Evolutionary conservation across 2,329 filamentous ascomycete genomes (phyloP).

Genomic region (Diplodia corticola): DNA sequence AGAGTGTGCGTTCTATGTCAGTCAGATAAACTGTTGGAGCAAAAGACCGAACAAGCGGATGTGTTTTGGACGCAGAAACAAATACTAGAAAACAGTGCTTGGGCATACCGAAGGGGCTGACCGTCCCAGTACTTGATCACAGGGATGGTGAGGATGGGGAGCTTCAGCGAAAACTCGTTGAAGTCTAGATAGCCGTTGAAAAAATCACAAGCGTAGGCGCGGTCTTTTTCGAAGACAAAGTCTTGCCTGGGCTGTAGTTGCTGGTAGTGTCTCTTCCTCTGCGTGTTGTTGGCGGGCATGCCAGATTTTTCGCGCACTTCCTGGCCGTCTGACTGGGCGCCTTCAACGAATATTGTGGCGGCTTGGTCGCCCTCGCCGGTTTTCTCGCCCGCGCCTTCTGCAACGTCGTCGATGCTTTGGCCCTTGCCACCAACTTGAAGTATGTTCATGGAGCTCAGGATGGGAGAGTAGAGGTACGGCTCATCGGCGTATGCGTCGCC

Average conservation of each 20-base stretch:
- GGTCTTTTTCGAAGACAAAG: conserved; percentile 63
- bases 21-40: background rate
- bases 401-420: conserved; percentile 39
- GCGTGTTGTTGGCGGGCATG: conserved; percentile 44
- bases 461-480: conserved; percentile 83
- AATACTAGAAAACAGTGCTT: background rate
- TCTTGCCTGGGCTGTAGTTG: conserved; percentile 54
- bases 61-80: background rate
- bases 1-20: conserved; percentile 73
- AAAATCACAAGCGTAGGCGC: conserved; percentile 69
- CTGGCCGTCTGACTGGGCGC: conserved; percentile 49
- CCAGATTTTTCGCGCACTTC: conserved; percentile 41
- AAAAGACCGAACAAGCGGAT: background rate
- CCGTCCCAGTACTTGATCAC: conserved; percentile 81
- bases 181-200: conserved; percentile 94
- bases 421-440: conserved; percentile 62
- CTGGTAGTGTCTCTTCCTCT: conserved; percentile 63
- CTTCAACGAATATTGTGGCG: conserved; percentile 56
- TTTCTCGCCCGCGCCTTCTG: conserved; percentile 54
- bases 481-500: conserved; percentile 85
- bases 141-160: conserved; percentile 72
- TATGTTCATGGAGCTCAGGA: conserved; percentile 76
- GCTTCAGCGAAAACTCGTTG: conserved; percentile 67
- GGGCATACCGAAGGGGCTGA: conserved; percentile 68
- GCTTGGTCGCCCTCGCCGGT: conserved; percentile 68